phyloP scores from a whole-genome alignment of 805 yeast species.

The Lipomyces orientalis region DNA sequence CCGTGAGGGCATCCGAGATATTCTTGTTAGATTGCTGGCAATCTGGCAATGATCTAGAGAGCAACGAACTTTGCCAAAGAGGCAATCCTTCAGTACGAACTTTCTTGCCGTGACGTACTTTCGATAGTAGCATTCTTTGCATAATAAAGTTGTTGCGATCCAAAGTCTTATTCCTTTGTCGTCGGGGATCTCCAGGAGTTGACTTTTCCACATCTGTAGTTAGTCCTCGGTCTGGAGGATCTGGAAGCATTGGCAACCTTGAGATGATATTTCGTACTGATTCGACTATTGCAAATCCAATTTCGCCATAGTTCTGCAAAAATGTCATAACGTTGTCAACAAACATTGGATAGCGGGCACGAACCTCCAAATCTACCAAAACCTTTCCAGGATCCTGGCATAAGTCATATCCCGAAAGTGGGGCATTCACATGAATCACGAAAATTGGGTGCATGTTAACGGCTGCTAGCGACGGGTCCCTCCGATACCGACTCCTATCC shows the following conservation, averaged over 20 bases:
- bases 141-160: background rate
- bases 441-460: slow-evolving; percentile 17
- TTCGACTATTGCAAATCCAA: background rate
- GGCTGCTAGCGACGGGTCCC: background rate
- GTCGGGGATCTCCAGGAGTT: background rate
- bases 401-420: slow-evolving; percentile 28
- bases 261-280: background rate
- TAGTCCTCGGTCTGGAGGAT: background rate
- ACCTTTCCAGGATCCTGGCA: slow-evolving; percentile 36
- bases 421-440: slow-evolving; percentile 21
- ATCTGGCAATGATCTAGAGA: background rate
- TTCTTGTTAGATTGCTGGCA: background rate
- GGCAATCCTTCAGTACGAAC: background rate
- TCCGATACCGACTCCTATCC: background rate
- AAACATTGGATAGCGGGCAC: background rate
- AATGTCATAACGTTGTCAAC: background rate
- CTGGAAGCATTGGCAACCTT: background rate
- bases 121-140: background rate
- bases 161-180: background rate
- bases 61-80: background rate
- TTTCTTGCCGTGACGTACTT: background rate
- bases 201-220: background rate
- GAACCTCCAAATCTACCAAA: slow-evolving; percentile 21
- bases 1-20: background rate
- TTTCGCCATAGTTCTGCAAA: background rate